Base-by-base conservation (phyloP, 352 stramenopile genomes). In the Pythium phragmiticola region DNA sequence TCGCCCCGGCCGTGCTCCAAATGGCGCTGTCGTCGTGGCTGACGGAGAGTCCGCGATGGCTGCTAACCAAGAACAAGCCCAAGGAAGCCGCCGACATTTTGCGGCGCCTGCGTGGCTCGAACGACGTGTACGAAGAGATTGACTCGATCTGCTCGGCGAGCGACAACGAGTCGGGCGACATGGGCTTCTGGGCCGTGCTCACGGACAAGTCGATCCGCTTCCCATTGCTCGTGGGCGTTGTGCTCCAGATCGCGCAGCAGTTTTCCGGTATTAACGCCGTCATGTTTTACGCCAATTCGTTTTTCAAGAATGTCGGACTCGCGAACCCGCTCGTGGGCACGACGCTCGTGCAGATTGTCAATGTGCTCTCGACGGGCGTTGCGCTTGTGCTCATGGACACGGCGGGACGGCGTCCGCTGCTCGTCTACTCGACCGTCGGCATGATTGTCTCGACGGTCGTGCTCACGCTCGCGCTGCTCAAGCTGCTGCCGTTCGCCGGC, bases 231-330 rank as follows among this genome's bases (percentile, higher is more conserved):
- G 71, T 80, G 2, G 73, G 73, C 56, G 57, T 80, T 23, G 54
- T 61, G 48, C 65, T 80, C 13, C 73, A 80, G 58, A 52, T 80
- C 39, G 70, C 70, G 19, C 73, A 80, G 57, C 73, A 80, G 60
- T 74, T 80, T 26, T 70, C 54, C 1, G 73, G 73, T 23, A 80
- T 80, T 70, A 80, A 80, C 63, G 73, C 73, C 33, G 73, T 80
- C 49, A 80, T 80, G 73, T 80, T 77, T 60, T 80, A 80, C 71
- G 70, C 73, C 53, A 80, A 71, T 58, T 68, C 61, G 53, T 80
- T 80, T 47, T 80, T 80, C 68, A 68, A 70, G 51, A 74, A 74
- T 52, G 68, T 80, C 21, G 66, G 73, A 4, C 65, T 80, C 21
- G 30, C 57, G 50, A 70, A 80, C 62, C 73, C 73, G 26, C 63